Conservation (phyloP, 495 filamentous ascomycete genomes). For the Apiosordaria backusii region DNA sequence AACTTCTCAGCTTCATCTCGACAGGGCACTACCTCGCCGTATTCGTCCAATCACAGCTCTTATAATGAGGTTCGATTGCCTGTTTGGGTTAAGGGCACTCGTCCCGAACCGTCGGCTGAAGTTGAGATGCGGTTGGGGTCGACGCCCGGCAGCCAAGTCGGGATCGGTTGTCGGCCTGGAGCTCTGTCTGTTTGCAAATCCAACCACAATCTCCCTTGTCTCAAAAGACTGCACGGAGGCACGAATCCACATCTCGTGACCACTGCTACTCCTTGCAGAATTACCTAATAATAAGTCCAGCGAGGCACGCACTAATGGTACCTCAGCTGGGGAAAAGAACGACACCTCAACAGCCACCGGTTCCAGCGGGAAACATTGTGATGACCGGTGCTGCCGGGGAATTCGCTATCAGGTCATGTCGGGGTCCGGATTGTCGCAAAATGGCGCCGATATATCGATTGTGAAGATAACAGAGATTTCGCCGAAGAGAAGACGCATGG, state of each 20-base stretch:
- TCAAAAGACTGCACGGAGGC: slow-evolving; percentile 5
- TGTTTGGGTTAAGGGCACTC: slow-evolving; percentile 18
- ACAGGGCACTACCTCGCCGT: not conserved
- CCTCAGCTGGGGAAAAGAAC: no score
- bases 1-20: slow-evolving; percentile 5
- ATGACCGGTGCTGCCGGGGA: slow-evolving; percentile 4
- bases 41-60: slow-evolving; percentile 14
- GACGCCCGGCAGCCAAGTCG: slow-evolving; percentile 9
- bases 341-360: no score
- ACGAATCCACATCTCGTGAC: slow-evolving; percentile 7
- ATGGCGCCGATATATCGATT: not conserved
- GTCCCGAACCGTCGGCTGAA: slow-evolving; percentile 22
- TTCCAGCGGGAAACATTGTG: slow-evolving; percentile 2
- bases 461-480: not conserved
- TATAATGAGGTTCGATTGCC: slow-evolving; percentile 12
- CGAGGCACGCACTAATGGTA: not conserved
- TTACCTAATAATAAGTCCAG: slow-evolving; percentile 18
- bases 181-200: not conserved
- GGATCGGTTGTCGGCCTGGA: slow-evolving; percentile 14
- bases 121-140: not conserved
- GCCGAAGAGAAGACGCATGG: no score
- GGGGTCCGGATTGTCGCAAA: not conserved
- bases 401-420: slow-evolving; percentile 5
- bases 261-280: slow-evolving; percentile 7
- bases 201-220: slow-evolving; percentile 3